phyloP scores from a whole-genome alignment of 345 rosid species.

The Syzygium grande region DNA sequence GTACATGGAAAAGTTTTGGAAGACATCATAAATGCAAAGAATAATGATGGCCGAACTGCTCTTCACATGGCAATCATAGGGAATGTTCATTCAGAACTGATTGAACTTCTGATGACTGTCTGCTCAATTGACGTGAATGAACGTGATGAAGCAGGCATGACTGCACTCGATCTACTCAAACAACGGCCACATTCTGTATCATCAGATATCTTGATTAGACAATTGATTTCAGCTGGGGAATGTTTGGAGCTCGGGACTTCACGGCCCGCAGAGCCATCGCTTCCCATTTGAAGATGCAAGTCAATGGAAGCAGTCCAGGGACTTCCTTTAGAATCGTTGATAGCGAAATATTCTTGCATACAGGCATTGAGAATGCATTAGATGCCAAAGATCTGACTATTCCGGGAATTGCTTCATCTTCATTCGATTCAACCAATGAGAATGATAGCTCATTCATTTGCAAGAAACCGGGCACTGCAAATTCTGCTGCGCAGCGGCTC shows the following conservation, averaged over 20 bases:
- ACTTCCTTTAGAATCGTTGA: slow-evolving; percentile 71
- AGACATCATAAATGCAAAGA: slow-evolving; percentile 52
- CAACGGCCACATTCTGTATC: slow-evolving; percentile 64
- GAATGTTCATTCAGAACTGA: slow-evolving; percentile 64
- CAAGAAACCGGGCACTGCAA: slow-evolving; percentile 27
- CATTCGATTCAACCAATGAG: slow-evolving; percentile 34
- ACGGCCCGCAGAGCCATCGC: slow-evolving; percentile 64
- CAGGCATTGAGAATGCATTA: slow-evolving; percentile 40
- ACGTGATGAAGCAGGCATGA: slow-evolving; percentile 65
- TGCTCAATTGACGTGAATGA: slow-evolving; percentile 56
- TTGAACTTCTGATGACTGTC: slow-evolving; percentile 79
- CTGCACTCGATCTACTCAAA: slow-evolving; percentile 81
- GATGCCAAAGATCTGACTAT: slow-evolving; percentile 30
- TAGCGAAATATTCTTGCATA: slow-evolving; percentile 63
- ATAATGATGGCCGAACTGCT: slow-evolving; percentile 73
- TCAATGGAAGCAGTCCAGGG: slow-evolving; percentile 74
- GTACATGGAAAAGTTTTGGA: slow-evolving; percentile 27
- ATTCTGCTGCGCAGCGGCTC: slow-evolving; percentile 46
- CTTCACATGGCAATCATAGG: slow-evolving; percentile 85
- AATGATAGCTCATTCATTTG: slow-evolving; percentile 19
- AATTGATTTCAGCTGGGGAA: slow-evolving; percentile 84
- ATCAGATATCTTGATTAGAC: slow-evolving; percentile 68
- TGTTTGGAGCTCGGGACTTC: slow-evolving; percentile 56
- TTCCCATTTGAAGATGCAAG: slow-evolving; percentile 69
- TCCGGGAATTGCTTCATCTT: slow-evolving; percentile 39